Evolutionary conservation across 345 rosid genomes (phyloP), one percentile per base, ranked within the genome.

Genomic region (Rhodamnia rubescens): DNA sequence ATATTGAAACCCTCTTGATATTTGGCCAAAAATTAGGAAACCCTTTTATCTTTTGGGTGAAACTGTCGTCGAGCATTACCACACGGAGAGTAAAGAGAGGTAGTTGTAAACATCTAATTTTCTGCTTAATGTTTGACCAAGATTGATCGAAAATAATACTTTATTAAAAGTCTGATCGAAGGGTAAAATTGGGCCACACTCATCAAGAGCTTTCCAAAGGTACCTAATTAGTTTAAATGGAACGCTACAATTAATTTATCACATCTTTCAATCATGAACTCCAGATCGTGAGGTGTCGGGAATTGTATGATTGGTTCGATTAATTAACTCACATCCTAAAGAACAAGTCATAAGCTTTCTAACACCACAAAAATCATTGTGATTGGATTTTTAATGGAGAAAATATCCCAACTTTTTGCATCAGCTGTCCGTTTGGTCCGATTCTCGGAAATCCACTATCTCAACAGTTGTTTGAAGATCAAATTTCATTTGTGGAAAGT

Each of bases 341-440:
- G 27, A 59, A n/a, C 74, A 6, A 27, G 36, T 59, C 29, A 59
- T 27, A 13, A 59, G 18, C 20, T 59, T 59, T 59, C 74, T 16
- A 13, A 0, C 0, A 6, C 74, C 32, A 32, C 9, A 13, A 59
- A 59, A 59, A 27, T 27, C 36, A 59, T 16, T 0, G 36, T 13
- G 36, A n/a, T n/a, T 11, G 6, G 1, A n/a, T 26, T 59, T 59
- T 59, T 6, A 59, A 59, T 0, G 18, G 7, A 0, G 27, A 58
- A 58, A 58, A 58, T 58, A 58, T 58, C 27, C 3, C 2, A n/a
- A n/a, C 7, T 58, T 58, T 58, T 58, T 0, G 11, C 64, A 7
- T 26, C 26, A 26, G n/a, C 29, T 1, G 7, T 57, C 29, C 61
- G n/a, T 1, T n/a, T 4, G 36, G 0, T 32, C 32, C 8, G 1